Base-by-base conservation (phyloP, 208 protist species). In the Crithidia fasciculata region DNA sequence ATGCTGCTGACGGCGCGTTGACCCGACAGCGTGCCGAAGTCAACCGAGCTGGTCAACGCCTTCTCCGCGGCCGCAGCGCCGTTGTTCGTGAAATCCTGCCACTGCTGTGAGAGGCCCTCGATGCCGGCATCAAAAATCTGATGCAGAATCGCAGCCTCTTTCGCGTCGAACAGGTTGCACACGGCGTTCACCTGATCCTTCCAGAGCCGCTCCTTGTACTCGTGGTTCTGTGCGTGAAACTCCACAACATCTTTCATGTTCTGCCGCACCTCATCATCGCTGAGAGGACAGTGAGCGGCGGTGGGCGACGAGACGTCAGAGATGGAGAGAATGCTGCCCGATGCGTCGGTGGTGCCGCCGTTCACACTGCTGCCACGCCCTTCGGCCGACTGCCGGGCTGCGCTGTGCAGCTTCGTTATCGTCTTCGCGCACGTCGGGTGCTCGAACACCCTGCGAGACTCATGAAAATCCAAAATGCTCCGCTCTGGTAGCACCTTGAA, bases 11-110 rank as follows among this genome's bases (percentile, higher is more conserved):
- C 37, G 2, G 39, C 10, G 18, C n/a, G 28, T 43, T 65, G 58
- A 9, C 52, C 10, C 13, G 12, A 10, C n/a, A 49, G 18, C 3
- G 16, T 28, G 28, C 28, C 64, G 3, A 63, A 76, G 52, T 70
- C 63, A 15, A 56, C 60, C 0, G 28, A 28, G 1, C 28, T 28
- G 28, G 28, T 28, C 53, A 77, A 62, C 64, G 57, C 72, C 45
- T 60, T 77, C 64, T 77, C 64, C 12, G 72, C 64, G 3, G 72
- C 72, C 5, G 65, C 65, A 18, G 43, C 49, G 64, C 64, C 57
- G 65, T 72, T 77, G 65, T 77, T 71, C 8, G 61, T 69, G 53
- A 77, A 72, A 13, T 64, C 64, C n/a, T 45, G 47, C 64, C 63
- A 77, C 58, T 77, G 55, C n/a, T 44, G 0, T 54, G 15, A 40